These are phyloP conservation scores for Rhynchospora tenuis DNA, from an alignment of 176 grass and related monocot species.

Conservation along the genomic window DNA sequence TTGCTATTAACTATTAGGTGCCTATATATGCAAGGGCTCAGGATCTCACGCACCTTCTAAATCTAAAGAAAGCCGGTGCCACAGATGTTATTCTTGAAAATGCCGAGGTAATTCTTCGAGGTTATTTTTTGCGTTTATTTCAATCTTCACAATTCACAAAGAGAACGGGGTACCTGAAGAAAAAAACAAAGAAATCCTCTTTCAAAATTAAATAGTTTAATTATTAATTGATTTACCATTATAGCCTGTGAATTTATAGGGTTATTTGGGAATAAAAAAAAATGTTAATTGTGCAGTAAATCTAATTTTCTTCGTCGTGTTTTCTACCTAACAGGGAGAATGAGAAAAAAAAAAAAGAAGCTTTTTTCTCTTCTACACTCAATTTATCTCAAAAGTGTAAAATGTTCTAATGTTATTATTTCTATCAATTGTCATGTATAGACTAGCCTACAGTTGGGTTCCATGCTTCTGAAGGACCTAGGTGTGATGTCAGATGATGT, in stretches of 20 bases:
- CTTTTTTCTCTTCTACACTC: neutral
- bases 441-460: conserved; percentile 89
- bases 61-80: conserved; percentile 85
- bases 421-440: conserved; percentile 35
- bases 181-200: neutral
- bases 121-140: neutral
- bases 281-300: neutral
- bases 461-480: conserved; percentile 71
- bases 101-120: conserved; percentile 50
- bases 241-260: neutral
- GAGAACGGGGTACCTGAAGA: neutral
- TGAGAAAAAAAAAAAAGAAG: neutral
- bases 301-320: neutral
- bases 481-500: conserved; percentile 98
- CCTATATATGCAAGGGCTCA: conserved; percentile 73
- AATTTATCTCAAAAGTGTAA: neutral
- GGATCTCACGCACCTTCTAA: conserved; percentile 71
- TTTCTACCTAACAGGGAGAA: neutral
- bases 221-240: neutral
- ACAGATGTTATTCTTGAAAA: conserved; percentile 95
- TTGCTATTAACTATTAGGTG: conserved; percentile 41
- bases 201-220: neutral
- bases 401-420: conserved; percentile 9
- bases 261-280: neutral
- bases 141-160: conserved; percentile 6